These are phyloP conservation scores for Schizochytrium sp. DNA, from an alignment of 108 stramenopile species.

Conservation along the genomic window DNA sequence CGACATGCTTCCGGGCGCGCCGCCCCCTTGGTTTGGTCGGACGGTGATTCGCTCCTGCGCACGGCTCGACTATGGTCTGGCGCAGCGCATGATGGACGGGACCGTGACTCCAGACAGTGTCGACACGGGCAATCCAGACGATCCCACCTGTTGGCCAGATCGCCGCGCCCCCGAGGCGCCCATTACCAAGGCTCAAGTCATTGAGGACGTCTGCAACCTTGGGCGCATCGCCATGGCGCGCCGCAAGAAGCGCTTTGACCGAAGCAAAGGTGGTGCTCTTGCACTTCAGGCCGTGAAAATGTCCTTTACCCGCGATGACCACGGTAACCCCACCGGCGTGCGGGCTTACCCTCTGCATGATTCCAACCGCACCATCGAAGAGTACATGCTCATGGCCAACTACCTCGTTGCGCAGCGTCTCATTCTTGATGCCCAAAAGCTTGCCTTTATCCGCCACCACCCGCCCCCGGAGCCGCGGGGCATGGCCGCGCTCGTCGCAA, in stretches of 20 bases:
- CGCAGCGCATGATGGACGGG: slow-evolving; percentile 83
- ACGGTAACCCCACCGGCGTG: slow-evolving; percentile 68
- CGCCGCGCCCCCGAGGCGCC: slow-evolving; percentile 70
- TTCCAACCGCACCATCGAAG: slow-evolving; percentile 85
- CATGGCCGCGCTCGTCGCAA: not conserved
- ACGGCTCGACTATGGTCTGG: slow-evolving; percentile 83
- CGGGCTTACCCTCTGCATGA: slow-evolving; percentile 80
- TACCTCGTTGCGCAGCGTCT: slow-evolving; percentile 85
- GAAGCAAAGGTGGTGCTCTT: slow-evolving; percentile 61
- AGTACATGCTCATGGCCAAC: slow-evolving; percentile 96
- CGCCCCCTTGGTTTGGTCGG: slow-evolving; percentile 78
- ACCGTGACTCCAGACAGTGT: slow-evolving; percentile 50
- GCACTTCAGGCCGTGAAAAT: slow-evolving; percentile 79
- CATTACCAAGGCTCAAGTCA: slow-evolving; percentile 70
- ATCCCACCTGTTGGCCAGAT: slow-evolving; percentile 61
- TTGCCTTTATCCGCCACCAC: slow-evolving; percentile 69
- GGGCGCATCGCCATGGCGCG: slow-evolving; percentile 64
- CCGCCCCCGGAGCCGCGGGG: slow-evolving; percentile 32
- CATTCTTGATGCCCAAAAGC: slow-evolving; percentile 65
- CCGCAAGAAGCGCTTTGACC: slow-evolving; percentile 62
- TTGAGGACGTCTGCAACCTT: slow-evolving; percentile 74
- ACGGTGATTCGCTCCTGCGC: slow-evolving; percentile 86
- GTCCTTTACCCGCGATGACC: slow-evolving; percentile 70
- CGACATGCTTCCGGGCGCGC: slow-evolving; percentile 27
- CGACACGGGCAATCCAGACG: slow-evolving; percentile 41